Evolutionary conservation across 2,329 filamentous ascomycete species (phyloP), one percentile per base, ranked within the genome.

Genomic region (Fusarium lateritium): DNA sequence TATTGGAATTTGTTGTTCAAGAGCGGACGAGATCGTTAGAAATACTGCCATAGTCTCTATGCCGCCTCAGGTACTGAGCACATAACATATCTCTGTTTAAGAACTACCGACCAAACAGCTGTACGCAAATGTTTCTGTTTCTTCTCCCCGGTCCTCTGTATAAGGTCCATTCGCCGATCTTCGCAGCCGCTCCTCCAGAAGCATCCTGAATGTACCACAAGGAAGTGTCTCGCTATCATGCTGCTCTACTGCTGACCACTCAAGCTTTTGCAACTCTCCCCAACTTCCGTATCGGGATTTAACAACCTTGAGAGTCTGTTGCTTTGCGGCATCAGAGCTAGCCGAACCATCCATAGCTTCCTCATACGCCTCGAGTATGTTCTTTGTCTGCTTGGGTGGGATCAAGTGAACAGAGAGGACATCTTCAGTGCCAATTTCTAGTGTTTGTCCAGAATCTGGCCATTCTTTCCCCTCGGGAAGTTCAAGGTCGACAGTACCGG

Each of bases 211-310:
- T 5, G 54, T 66, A 11, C 65, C 65, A 10, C 26, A 45, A 8
- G 55, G 50, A 22, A 56, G n/a, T 2, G 31, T 34, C 3, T 52
- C 47, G 3, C 26, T 39, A 11, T 69, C 54, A 2, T 68, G 44
- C 11, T 26, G 40, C 6, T 69, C 60, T 5, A 68, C n/a, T 0
- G n/a, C 36, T 1, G 38, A 42, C 65, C 65, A 68, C 5, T 56
- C 55, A 7, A 66, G 39, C 28, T 69, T 66, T 36, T 69, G 45
- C 59, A 73, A 67, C 11, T 47, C 28, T 7, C 62, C 67, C 42
- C 56, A 70, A 26, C 67, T 73, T 1, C 70, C 67, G 10, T 71
- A 65, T 6, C 34, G 59, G 2, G 65, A 61, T 14, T 39, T 24
- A 1, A 73, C 46, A 7, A 39, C 24, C 13, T 71, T 73, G 5